Evolutionary conservation across 257 asterid genomes (phyloP).

Genomic region (Solanum rostratum): DNA sequence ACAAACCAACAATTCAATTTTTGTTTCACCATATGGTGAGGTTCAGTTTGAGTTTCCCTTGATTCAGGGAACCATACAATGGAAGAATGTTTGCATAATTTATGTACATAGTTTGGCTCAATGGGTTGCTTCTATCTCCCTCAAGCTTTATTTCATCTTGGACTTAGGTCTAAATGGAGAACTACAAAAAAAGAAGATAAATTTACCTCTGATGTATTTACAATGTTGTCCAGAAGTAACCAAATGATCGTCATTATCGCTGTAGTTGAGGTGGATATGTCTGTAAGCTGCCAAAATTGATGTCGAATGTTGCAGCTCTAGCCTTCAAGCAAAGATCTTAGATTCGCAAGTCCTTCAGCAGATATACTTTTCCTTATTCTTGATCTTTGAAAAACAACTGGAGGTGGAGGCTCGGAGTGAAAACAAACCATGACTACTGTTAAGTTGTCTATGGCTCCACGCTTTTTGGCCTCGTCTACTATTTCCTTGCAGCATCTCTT

Average conservation of each 20-base stretch:
- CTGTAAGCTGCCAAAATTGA: neutral
- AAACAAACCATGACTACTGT: slow-evolving; percentile 75
- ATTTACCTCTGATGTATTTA: slow-evolving; percentile 8
- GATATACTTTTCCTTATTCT: slow-evolving; percentile 71
- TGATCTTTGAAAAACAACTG: slow-evolving; percentile 27
- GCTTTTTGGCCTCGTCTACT: slow-evolving; percentile 72
- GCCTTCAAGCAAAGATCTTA: slow-evolving; percentile 52
- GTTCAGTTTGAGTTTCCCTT: neutral
- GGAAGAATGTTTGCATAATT: neutral
- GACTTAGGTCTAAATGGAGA: neutral
- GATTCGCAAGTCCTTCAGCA: slow-evolving; percentile 65
- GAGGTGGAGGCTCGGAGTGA: slow-evolving; percentile 62
- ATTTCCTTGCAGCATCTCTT: slow-evolving; percentile 69
- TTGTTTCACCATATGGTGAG: neutral
- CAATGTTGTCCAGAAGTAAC: slow-evolving; percentile 1
- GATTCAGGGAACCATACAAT: neutral
- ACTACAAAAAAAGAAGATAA: neutral
- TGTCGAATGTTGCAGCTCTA: neutral
- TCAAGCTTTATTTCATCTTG: slow-evolving; percentile 13
- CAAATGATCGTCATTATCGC: slow-evolving; percentile 11
- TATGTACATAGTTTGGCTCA: neutral
- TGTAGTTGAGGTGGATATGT: neutral
- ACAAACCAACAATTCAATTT: neutral
- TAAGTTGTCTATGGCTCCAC: slow-evolving; percentile 65
- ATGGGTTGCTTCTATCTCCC: neutral